Conservation (phyloP, 202 grass and related monocot species). For the Cymbopogon flexuosus region DNA sequence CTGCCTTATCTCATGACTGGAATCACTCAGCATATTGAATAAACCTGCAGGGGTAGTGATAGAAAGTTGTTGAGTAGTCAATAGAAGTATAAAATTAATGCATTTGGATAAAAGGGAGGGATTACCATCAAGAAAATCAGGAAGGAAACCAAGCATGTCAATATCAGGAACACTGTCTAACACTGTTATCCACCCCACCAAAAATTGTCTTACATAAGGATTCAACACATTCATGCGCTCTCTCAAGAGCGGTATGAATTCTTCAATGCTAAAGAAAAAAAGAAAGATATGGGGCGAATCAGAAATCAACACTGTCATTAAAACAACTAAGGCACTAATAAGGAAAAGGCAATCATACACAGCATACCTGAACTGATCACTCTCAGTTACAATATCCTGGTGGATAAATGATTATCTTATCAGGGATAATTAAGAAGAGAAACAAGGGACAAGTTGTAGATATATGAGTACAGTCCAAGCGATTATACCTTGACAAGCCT, state of each 20-base stretch:
- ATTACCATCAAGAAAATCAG: constrained; percentile 99
- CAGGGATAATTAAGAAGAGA: constrained; percentile 17
- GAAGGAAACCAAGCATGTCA: constrained; percentile 99
- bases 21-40: constrained; percentile 99
- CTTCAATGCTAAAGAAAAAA: constrained; percentile 89
- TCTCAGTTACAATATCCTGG: constrained; percentile 98
- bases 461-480: neutral
- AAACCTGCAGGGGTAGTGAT: constrained; percentile 49
- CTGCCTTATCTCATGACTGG: constrained; percentile 92
- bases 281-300: constrained; percentile 23
- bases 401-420: constrained; percentile 43
- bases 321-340: constrained; percentile 1
- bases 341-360: constrained; percentile 7
- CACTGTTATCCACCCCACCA: constrained; percentile 99
- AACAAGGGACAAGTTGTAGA: neutral
- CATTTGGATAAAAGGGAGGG: constrained; percentile 12
- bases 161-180: constrained; percentile 99
- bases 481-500: constrained; percentile 81
- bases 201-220: constrained; percentile 92
- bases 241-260: constrained; percentile 99
- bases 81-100: constrained; percentile 26
- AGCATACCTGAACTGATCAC: constrained; percentile 89
- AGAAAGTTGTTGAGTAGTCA: constrained; percentile 22
- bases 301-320: constrained; percentile 27
- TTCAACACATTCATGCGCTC: constrained; percentile 99